Conservation (phyloP, 345 rosid species). For the Lumnitzera racemosa region DNA sequence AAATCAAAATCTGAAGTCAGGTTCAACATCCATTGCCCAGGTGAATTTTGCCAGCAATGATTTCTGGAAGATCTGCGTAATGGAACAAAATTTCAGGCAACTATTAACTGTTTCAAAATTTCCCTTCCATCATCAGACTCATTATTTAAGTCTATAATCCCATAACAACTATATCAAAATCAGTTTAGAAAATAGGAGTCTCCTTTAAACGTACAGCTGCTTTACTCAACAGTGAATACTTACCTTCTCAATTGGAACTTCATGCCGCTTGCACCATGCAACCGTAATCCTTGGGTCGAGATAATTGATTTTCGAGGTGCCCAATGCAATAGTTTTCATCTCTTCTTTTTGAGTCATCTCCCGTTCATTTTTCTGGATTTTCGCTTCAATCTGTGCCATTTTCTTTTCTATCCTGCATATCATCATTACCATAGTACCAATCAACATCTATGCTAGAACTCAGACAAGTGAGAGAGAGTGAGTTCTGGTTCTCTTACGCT, state of each 20-base stretch:
- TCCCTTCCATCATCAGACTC: not conserved
- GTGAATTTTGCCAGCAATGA: slow-evolving; percentile 85
- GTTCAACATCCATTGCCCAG: slow-evolving; percentile 98
- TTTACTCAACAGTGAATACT: slow-evolving; percentile 5
- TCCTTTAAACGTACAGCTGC: not conserved
- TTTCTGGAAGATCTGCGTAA: slow-evolving; percentile 81
- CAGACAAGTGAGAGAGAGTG: not conserved
- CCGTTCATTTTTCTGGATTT: slow-evolving; percentile 73
- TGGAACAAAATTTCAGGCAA: not conserved
- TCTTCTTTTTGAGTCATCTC: slow-evolving; percentile 77
- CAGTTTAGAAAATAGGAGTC: not conserved
- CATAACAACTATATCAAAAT: not conserved
- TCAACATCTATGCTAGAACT: not conserved
- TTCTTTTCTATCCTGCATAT: slow-evolving; percentile 65
- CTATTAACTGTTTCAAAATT: not conserved
- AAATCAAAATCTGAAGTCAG: slow-evolving; percentile 77
- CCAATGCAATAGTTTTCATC: slow-evolving; percentile 86
- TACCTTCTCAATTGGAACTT: slow-evolving; percentile 98
- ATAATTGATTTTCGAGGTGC: slow-evolving; percentile 93
- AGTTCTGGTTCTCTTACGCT: slow-evolving; percentile 40
- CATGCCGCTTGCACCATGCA: slow-evolving; percentile 98
- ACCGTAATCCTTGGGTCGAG: slow-evolving; percentile 97
- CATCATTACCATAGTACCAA: not conserved
- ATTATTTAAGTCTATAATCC: not conserved
- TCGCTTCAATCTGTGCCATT: slow-evolving; percentile 47